Base-by-base conservation (phyloP, 2,329 filamentous ascomycete species). In the Penicillium sp. region DNA sequence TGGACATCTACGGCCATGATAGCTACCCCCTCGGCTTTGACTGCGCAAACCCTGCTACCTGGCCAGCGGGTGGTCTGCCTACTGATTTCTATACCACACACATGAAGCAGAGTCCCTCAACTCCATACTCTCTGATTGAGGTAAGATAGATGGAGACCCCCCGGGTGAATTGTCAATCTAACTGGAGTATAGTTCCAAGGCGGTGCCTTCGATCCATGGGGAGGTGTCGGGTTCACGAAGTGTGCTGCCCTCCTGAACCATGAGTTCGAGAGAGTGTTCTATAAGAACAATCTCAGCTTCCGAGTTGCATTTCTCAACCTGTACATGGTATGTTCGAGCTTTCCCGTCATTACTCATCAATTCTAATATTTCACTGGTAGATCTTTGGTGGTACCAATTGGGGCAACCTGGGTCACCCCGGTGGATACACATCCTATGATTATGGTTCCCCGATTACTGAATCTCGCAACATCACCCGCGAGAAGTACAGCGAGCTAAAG, bases 401-500 rank as follows among this genome's bases (percentile, higher is more conserved):
- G 90, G 90, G 90, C 0, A 92, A 91, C 60, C 72, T 91, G 5
- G 88, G 89, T 0, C 84, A 91, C 62, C 81, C 87, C 10, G 86
- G 85, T 11, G 85, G 81, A 3, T 87, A 87, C 59, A 86, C 82
- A 0, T 82, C 78, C 4, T 87, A 87, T 65, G 84, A 87, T 64
- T 87, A 86, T 63, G 82, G 83, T 5, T 79, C 85, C 5, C 77
- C 80, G 7, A 90, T 93, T 51, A 80, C 82, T 1, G 90, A 94
- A 68, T 85, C 89, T 41, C 82, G 90, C 25, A 82, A 82, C 1
- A 77, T 93, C 3, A 75, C 80, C 29, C 82, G 89, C 2, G 88
- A 92, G 68, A 93, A 93, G 70, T 93, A 91, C 70, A 87, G 85
- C 41, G 89, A 94, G 70, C 78, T 90, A 27, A 94, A 93, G 68